Conservation (phyloP, 805 yeast species). For the Cyberlindnera saturnus region DNA sequence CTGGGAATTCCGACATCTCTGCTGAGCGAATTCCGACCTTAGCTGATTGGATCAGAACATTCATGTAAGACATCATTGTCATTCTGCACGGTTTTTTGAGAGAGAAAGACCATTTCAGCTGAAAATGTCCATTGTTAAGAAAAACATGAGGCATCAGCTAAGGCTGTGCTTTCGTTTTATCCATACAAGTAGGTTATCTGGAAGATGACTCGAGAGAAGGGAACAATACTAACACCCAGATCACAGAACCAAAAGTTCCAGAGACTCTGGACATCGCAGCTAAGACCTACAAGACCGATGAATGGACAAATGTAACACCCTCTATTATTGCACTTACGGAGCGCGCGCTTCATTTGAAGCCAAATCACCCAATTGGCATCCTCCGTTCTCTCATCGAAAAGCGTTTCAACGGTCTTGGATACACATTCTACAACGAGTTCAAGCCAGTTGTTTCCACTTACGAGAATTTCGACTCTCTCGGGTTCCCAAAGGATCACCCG, state of each 20-base stretch:
- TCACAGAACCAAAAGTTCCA: conserved; percentile 19
- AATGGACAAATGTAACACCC: conserved; percentile 81
- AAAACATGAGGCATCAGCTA: not conserved
- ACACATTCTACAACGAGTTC: conserved; percentile 74
- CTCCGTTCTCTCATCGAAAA: conserved; percentile 66
- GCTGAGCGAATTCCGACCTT: no score
- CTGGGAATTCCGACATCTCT: no score
- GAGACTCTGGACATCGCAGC: conserved; percentile 38
- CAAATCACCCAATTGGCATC: conserved; percentile 86
- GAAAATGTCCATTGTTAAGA: not conserved
- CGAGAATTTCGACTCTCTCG: conserved; percentile 88
- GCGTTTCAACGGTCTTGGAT: conserved; percentile 59
- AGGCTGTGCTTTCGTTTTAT: conserved; percentile 3
- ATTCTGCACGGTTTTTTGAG: no score
- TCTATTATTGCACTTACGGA: conserved; percentile 63
- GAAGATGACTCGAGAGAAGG: not conserved
- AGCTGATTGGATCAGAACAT: no score
- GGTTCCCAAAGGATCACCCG: conserved; percentile 88
- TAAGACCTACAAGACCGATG: conserved; percentile 52
- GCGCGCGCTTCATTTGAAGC: conserved; percentile 66
- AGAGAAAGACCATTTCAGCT: no score
- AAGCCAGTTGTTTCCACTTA: conserved; percentile 74
- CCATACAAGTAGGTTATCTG: conserved; percentile 9
- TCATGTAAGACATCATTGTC: no score
- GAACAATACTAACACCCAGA: not conserved